phyloP scores from a whole-genome alignment of 2,329 filamentous ascomycete genomes.

The Biscogniauxia sp. region DNA sequence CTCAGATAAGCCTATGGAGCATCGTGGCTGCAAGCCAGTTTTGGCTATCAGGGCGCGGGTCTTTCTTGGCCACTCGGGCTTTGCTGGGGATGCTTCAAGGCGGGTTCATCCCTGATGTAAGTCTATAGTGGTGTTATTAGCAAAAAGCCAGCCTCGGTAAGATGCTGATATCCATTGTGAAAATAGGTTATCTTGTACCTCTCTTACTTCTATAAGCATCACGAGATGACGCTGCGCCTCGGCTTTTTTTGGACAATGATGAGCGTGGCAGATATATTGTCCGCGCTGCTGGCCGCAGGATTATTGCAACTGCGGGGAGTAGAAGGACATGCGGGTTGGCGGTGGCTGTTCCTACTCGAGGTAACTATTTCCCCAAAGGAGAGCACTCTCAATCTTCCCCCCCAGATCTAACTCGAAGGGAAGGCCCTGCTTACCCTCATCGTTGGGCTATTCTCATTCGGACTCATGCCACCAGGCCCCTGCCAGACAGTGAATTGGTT shows the following conservation, averaged over 20 bases:
- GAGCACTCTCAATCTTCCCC: conserved; percentile 33
- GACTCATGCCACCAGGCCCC: conserved; percentile 46
- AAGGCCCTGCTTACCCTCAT: conserved; percentile 14
- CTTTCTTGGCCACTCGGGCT: conserved; percentile 19
- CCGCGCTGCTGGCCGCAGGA: conserved; percentile 31
- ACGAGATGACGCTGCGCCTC: conserved; percentile 34
- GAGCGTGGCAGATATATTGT: conserved; percentile 29
- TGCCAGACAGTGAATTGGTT: conserved; percentile 47
- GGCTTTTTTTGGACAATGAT: conserved; percentile 35
- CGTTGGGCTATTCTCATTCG: conserved; percentile 47
- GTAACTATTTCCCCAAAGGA: conserved; percentile 40
- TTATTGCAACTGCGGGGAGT: conserved; percentile 34
- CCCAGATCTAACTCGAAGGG: not conserved
- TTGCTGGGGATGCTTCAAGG: conserved; percentile 20
- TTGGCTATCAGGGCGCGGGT: conserved; percentile 15
- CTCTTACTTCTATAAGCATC: conserved; percentile 28
- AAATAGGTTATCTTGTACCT: conserved; percentile 22
- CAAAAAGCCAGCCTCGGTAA: not conserved
- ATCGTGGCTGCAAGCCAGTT: conserved; percentile 20
- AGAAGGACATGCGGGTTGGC: conserved; percentile 32
- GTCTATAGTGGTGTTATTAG: not conserved
- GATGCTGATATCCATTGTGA: not conserved
- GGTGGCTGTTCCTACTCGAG: conserved; percentile 50
- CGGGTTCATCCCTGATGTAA: conserved; percentile 25
- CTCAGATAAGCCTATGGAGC: conserved; percentile 20